phyloP scores from a whole-genome alignment of 164 flowering plant genomes.

The Cinnamomum micranthum region DNA sequence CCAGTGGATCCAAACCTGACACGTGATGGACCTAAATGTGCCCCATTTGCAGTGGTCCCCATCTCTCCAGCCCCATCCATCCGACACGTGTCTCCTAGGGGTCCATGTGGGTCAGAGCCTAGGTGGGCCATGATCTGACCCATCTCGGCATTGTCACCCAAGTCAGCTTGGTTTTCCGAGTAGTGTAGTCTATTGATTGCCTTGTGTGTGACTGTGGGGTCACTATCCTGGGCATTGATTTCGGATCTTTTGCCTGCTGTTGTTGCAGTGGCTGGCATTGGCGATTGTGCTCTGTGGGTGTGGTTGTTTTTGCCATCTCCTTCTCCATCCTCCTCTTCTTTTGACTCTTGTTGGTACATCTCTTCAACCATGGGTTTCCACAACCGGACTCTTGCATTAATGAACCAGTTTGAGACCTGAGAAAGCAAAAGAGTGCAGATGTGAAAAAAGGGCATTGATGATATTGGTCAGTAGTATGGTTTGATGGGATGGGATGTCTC shows the following conservation, averaged over 20 bases:
- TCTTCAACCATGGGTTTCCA: constrained; percentile 67
- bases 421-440: not conserved
- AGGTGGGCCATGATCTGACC: constrained; percentile 4
- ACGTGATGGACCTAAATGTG: not conserved
- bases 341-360: constrained; percentile 45
- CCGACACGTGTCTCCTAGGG: not conserved
- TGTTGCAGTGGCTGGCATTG: constrained; percentile 18
- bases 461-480: not conserved
- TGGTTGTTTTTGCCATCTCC: constrained; percentile 3
- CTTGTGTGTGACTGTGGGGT: constrained; percentile 25
- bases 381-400: constrained; percentile 50
- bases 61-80: not conserved
- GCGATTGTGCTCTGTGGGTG: constrained; percentile 22
- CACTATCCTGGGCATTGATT: constrained; percentile 33
- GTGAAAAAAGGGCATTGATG: constrained; percentile 4
- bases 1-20: constrained; percentile 28
- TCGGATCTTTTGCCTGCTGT: constrained; percentile 32
- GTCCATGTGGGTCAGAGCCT: not conserved
- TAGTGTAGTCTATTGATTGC: constrained; percentile 27
- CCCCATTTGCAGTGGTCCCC: not conserved
- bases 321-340: constrained; percentile 21
- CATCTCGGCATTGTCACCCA: not conserved
- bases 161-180: constrained; percentile 27
- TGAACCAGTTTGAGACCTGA: constrained; percentile 60
- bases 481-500: not conserved